These are phyloP conservation scores for Paecilomyces sp. DNA, from an alignment of 2,329 filamentous ascomycete species.

Conservation along the genomic window DNA sequence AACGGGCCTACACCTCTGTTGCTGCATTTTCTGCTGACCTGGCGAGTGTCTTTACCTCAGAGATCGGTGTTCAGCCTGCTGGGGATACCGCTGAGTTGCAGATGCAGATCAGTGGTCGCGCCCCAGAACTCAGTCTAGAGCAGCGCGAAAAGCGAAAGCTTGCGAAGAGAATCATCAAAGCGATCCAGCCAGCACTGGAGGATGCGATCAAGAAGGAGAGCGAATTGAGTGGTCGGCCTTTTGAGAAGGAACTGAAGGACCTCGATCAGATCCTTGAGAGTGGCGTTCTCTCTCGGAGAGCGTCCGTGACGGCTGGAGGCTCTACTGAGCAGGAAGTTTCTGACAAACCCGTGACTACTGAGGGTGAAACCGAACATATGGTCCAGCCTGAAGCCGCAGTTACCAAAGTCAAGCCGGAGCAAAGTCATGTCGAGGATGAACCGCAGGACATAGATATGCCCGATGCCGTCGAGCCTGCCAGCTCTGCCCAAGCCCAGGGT, in stretches of 20 bases:
- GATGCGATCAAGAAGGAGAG: constrained; percentile 71
- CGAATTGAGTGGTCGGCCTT: constrained; percentile 65
- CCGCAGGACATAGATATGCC: constrained; percentile 8
- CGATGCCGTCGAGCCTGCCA: constrained; percentile 5
- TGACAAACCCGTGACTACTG: constrained; percentile 40
- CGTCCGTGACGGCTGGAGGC: constrained; percentile 38
- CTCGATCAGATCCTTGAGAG: constrained; percentile 66
- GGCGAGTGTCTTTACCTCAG: constrained; percentile 48
- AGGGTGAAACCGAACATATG: constrained; percentile 15
- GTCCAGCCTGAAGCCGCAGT: constrained; percentile 3
- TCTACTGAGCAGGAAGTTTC: constrained; percentile 33
- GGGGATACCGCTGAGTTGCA: constrained; percentile 40
- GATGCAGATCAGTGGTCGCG: constrained; percentile 44
- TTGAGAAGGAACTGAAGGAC: constrained; percentile 64
- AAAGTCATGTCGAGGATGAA: constrained; percentile 6
- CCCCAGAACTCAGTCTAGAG: constrained; percentile 48
- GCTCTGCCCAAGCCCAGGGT: background rate
- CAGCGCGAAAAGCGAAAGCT: constrained; percentile 74
- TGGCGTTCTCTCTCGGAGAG: constrained; percentile 51
- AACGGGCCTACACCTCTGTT: constrained; percentile 54
- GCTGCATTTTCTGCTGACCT: constrained; percentile 54
- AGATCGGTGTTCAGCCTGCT: constrained; percentile 44
- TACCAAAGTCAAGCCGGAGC: constrained; percentile 15
- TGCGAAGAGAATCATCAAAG: constrained; percentile 84
- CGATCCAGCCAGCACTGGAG: constrained; percentile 70